These are phyloP conservation scores for Metschnikowia santaceciliae DNA, from an alignment of 805 yeast species.

Conservation along the genomic window DNA sequence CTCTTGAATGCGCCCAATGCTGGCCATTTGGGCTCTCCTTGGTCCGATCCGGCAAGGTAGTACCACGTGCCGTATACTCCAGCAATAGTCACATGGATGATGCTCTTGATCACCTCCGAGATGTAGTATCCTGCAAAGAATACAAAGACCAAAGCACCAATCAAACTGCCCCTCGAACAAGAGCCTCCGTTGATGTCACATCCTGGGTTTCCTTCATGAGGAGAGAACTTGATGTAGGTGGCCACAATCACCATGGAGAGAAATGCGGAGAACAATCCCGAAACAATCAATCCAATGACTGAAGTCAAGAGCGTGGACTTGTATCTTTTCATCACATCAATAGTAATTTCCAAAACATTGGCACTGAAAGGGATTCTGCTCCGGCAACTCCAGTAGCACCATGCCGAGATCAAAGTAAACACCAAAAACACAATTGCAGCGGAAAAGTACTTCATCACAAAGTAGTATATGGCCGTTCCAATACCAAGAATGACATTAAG, in stretches of 20 bases:
- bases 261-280: constrained; percentile 61
- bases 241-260: constrained; percentile 70
- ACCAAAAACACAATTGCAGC: constrained; percentile 75
- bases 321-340: constrained; percentile 68
- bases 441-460: constrained; percentile 65
- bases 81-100: constrained; percentile 75
- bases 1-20: constrained; percentile 77
- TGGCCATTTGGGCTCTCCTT: constrained; percentile 75
- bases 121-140: constrained; percentile 82
- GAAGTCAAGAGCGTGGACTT: constrained; percentile 68
- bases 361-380: constrained; percentile 71
- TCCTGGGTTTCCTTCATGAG: constrained; percentile 47
- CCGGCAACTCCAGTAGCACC: constrained; percentile 71
- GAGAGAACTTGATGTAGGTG: constrained; percentile 72
- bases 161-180: constrained; percentile 55
- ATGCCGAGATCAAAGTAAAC: constrained; percentile 61
- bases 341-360: constrained; percentile 62
- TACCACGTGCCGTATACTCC: constrained; percentile 93
- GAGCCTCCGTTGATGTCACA: constrained; percentile 51
- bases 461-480: constrained; percentile 73
- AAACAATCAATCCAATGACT: constrained; percentile 52
- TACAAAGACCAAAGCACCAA: constrained; percentile 67
- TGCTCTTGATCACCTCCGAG: constrained; percentile 76
- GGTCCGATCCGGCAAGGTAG: constrained; percentile 69
- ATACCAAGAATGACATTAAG: constrained; percentile 64